A percentile compares a stretch with the other conserved stretches of the same genome.
phyloP scores from a whole-genome alignment of 768 basidiomycete species.

The Kwoniella dendrophila region DNA sequence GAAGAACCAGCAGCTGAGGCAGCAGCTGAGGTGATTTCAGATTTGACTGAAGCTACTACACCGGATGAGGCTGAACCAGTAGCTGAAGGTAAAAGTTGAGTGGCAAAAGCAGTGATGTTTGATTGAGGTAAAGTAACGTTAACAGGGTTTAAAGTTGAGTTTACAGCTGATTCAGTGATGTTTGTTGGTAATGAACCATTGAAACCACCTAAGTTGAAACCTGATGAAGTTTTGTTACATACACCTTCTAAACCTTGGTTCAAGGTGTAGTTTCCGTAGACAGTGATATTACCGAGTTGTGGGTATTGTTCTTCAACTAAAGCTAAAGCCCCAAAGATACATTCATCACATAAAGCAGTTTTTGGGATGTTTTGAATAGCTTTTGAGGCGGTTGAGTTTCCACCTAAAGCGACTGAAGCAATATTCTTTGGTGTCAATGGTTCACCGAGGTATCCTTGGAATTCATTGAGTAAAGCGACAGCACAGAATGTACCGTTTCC shows the following conservation, averaged over 20 bases:
- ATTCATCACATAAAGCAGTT: constrained; percentile 47
- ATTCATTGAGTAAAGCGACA: constrained; percentile 42
- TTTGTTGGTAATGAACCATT: constrained; percentile 50
- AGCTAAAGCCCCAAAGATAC: constrained; percentile 49
- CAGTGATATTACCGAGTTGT: constrained; percentile 27
- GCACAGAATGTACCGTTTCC: constrained; percentile 54
- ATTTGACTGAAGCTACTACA: neutral
- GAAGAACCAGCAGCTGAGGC: constrained; percentile 8
- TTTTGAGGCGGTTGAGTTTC: constrained; percentile 38
- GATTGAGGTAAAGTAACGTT: constrained; percentile 17
- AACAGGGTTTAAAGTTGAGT: constrained; percentile 41
- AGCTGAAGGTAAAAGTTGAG: constrained; percentile 12
- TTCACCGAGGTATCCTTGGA: constrained; percentile 47
- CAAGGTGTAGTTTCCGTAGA: constrained; percentile 30
- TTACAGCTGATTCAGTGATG: constrained; percentile 45
- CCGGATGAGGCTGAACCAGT: neutral
- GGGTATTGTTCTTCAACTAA: constrained; percentile 44
- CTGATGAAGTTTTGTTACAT: constrained; percentile 31
- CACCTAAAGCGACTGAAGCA: constrained; percentile 37
- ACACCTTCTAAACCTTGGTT: constrained; percentile 31
- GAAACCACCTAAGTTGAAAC: constrained; percentile 13
- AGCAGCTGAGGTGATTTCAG: constrained; percentile 6
- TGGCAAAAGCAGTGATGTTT: constrained; percentile 15
- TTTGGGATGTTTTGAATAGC: constrained; percentile 27
- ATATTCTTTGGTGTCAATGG: constrained; percentile 44